Evolutionary conservation across 768 basidiomycete genomes (phyloP), one percentile per base, ranked within the genome.

Genomic region (Naganishia vishniacii): DNA sequence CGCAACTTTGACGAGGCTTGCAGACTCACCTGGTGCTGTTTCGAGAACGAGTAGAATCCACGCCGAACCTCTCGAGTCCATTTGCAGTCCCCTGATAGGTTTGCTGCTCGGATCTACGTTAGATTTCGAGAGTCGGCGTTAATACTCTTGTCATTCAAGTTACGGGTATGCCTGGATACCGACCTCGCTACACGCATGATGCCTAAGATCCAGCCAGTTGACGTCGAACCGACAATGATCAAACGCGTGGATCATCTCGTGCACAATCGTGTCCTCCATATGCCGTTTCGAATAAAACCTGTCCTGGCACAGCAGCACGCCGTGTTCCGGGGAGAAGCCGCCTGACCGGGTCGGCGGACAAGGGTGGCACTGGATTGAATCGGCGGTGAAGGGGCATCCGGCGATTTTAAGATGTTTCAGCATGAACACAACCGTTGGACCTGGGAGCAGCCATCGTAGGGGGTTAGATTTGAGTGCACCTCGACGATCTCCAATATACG

Each of bases 151-250:
- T 8, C 12, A 49, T 5, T 5, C 5, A 37, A 37, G 15, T 37
- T 7, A 15, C 34, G 15, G 34, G 34, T 48, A 28, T 6, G 45
- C 45, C 23, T n/a, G 23, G 34, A 40, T 3, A 69, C 85, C 71
- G 68, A 94, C 94, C 84, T 98, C 94, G 72, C 88, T 91, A 76
- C 95, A 99, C 2, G 94, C 95, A 74, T 95, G 91, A 80, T 95
- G 92, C 64, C 91, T 80, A 62, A 98, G 74, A 77, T 98, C 88
- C 48, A 77, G 78, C 92, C 90, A 95, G 75, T 95, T 85, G 0
- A 95, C 88, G 66, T 91, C 89, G 80, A 98, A 98, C 77, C 85
- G 85, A 78, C 89, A 88, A 67, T 94, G 89, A 76, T 99, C 95
- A 74, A 89, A 98, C 83, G 91, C 86, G 73, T 98, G 95, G 26